Evolutionary conservation across 257 asterid genomes (phyloP).

Genomic region (Solanum lignicaule): DNA sequence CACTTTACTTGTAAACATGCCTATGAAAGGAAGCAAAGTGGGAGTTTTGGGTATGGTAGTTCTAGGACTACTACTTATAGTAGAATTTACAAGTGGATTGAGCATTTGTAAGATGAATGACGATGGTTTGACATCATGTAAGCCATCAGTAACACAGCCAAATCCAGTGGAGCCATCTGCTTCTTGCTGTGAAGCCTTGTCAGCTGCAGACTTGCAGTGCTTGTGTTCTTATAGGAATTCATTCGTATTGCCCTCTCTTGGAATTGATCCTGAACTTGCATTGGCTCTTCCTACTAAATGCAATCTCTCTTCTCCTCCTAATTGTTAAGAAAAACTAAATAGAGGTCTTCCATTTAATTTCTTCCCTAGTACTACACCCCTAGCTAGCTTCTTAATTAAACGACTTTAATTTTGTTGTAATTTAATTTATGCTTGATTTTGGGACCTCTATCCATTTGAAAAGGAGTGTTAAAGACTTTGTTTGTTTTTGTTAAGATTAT

Average conservation of each 20-base stretch:
- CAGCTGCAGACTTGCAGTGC: constrained; percentile 47
- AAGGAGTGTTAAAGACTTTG: too few relatives aligned
- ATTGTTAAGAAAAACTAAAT: constrained; percentile 12
- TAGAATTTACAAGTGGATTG: not conserved
- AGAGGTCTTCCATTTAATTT: not conserved
- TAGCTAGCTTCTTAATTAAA: not conserved
- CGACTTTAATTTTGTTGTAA: not conserved
- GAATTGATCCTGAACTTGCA: constrained; percentile 74
- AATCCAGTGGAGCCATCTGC: constrained; percentile 32
- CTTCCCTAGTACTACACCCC: not conserved
- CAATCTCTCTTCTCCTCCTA: constrained; percentile 31
- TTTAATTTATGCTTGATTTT: not conserved
- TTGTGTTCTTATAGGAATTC: constrained; percentile 57
- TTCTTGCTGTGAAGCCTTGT: constrained; percentile 45
- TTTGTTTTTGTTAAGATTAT: not conserved
- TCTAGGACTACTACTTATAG: not conserved
- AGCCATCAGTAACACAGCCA: constrained; percentile 38
- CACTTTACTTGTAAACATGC: not conserved
- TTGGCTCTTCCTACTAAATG: constrained; percentile 62
- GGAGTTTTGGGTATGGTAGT: not conserved
- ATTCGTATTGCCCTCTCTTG: constrained; percentile 43
- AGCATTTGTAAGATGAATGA: constrained; percentile 38
- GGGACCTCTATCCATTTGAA: not conserved
- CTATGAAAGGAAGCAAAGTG: not conserved
- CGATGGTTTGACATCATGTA: constrained; percentile 35